Evolutionary conservation across 2,329 filamentous ascomycete species (phyloP), one percentile per base, ranked within the genome.

Genomic region (Trichoderma endophyticum): DNA sequence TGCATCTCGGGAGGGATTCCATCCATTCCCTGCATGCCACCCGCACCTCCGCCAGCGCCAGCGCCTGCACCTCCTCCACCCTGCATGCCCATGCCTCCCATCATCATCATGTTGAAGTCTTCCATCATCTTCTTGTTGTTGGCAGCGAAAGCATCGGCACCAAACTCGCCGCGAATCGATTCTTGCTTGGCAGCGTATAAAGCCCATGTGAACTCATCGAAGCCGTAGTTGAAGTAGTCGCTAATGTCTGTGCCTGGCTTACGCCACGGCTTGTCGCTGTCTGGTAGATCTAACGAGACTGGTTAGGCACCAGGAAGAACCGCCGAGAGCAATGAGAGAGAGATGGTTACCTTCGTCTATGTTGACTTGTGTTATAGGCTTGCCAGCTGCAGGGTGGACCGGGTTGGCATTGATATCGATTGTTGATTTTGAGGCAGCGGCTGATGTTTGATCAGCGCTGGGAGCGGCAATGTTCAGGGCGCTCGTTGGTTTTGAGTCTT

Each of bases 151-250:
- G 86, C 85, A 57, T 91, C 89, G 62, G 92, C 89, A 71, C 89
- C 89, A 76, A 94, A 93, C 76, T 95, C 93, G 75, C 89, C 89
- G 21, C 92, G 89, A 77, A 98, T 86, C 28, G 86, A 86, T 75
- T 96, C 91, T 81, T 98, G 96, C 79, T 97, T 97, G 73, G 94
- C 86, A 36, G 95, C 94, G 81, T 99, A 99, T 69, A 95, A 89
- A 6, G 95, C 93, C 96, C 96, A 99, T 1, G 95, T 97, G 82
- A 98, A 98, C 82, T 98, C 95, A 83, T 98, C 95, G 79, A 98
- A 98, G 72, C 95, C 95, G 82, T 98, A 98, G 85, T 98, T 98
- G 88, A 98, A 98, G 83, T 97, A 98, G 81, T 99, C 96, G 73
- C 93, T 96, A 70, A 97, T 90, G 78, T 99, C 96, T 12, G 95